Conservation (phyloP, 108 stramenopile genomes). For the Epipyxis sp. region DNA sequence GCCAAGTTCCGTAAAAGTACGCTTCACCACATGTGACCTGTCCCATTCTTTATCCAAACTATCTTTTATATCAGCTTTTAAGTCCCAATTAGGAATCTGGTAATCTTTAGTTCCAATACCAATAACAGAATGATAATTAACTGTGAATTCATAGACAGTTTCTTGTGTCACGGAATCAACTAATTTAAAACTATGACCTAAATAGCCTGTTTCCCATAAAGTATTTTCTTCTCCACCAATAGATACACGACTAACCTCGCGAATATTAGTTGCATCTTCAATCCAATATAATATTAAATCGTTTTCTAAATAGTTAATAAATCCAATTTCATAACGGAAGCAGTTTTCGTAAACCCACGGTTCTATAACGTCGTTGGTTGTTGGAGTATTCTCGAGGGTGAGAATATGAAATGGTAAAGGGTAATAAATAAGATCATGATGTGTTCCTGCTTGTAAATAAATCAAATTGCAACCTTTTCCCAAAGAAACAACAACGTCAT, state of each 20-base stretch:
- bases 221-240: slow-evolving; percentile 24
- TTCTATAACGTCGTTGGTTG: neutral
- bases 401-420: neutral
- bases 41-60: slow-evolving; percentile 23
- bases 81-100: neutral
- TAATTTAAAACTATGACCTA: slow-evolving; percentile 24
- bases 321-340: neutral
- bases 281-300: slow-evolving; percentile 13
- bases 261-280: neutral
- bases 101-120: neutral
- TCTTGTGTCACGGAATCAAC: neutral
- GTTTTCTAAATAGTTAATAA: slow-evolving; percentile 4
- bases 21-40: neutral
- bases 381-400: neutral
- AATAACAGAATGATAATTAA: neutral
- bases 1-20: slow-evolving; percentile 27
- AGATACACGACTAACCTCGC: neutral
- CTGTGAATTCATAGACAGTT: neutral
- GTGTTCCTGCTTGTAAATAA: neutral
- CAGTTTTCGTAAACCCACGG: slow-evolving; percentile 13
- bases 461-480: neutral
- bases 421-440: neutral
- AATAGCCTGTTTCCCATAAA: neutral
- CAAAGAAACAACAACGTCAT: neutral
- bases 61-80: neutral